These are phyloP conservation scores for Rhizophora apiculata DNA, from an alignment of 345 rosid genomes.

Conservation along the genomic window DNA sequence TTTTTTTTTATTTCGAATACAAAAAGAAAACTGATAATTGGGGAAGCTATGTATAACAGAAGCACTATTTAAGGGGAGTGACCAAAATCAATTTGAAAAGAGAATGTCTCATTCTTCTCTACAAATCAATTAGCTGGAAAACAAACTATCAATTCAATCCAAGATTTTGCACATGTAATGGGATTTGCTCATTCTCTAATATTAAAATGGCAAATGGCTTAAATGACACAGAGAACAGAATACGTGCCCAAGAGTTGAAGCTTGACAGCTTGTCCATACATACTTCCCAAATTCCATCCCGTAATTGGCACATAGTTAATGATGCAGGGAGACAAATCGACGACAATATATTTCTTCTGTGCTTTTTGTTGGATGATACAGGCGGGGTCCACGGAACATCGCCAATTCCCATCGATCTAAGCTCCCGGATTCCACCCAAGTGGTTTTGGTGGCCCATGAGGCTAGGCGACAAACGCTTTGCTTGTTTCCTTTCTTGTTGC, in stretches of 20 bases:
- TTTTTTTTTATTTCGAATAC: no score
- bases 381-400: not conserved
- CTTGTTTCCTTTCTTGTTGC: not conserved
- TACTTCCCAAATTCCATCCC: not conserved
- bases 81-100: not conserved
- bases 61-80: no score
- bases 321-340: not conserved
- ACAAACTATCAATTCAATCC: not conserved
- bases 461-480: not conserved
- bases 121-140: not conserved
- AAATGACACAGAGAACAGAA: not conserved
- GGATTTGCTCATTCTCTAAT: not conserved
- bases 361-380: no score
- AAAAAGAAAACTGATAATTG: no score
- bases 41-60: no score
- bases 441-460: not conserved
- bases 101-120: not conserved
- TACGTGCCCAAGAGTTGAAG: not conserved
- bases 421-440: no score
- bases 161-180: not conserved
- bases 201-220: not conserved
- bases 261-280: not conserved
- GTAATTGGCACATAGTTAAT: not conserved
- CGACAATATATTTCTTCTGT: not conserved
- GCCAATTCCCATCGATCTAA: not conserved